Evolutionary conservation across 2,329 filamentous ascomycete species (phyloP).

Genomic region (Xylaria sp.): DNA sequence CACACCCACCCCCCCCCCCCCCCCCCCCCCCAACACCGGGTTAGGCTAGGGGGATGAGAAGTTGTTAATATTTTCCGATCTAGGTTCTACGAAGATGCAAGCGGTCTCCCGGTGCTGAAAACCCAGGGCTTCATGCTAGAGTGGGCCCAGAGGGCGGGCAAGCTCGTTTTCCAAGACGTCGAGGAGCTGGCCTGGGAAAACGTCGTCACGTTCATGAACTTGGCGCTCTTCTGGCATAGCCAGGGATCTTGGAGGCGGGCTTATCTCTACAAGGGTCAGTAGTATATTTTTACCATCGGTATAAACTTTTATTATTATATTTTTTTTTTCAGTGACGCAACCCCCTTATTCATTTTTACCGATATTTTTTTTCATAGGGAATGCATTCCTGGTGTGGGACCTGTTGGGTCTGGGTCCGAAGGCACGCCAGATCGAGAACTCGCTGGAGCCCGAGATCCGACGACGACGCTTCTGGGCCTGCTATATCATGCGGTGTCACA

Average conservation of each 20-base stretch:
- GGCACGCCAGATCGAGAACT: neutral
- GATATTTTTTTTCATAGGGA: constrained; percentile 5
- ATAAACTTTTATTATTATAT: too few species aligned
- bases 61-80: too few species aligned
- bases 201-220: constrained; percentile 19
- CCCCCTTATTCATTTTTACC: neutral
- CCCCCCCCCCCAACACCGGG: too few species aligned
- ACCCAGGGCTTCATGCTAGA: neutral
- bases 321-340: too few species aligned
- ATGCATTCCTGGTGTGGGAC: constrained; percentile 22
- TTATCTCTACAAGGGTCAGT: constrained; percentile 15
- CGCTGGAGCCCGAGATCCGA: constrained; percentile 21
- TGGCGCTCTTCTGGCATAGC: constrained; percentile 23
- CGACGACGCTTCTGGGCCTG: constrained; percentile 22
- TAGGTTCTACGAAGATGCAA: too few species aligned
- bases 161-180: constrained; percentile 11
- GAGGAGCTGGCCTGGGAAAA: constrained; percentile 16
- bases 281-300: neutral
- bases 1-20: too few species aligned
- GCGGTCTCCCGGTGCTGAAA: too few species aligned
- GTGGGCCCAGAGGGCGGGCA: constrained; percentile 22
- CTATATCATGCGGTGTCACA: constrained; percentile 24
- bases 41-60: too few species aligned
- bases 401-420: constrained; percentile 22
- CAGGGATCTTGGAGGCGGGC: constrained; percentile 1